These are phyloP conservation scores for Aureobasidium musti DNA, from an alignment of 2,329 filamentous ascomycete species.

Conservation along the genomic window DNA sequence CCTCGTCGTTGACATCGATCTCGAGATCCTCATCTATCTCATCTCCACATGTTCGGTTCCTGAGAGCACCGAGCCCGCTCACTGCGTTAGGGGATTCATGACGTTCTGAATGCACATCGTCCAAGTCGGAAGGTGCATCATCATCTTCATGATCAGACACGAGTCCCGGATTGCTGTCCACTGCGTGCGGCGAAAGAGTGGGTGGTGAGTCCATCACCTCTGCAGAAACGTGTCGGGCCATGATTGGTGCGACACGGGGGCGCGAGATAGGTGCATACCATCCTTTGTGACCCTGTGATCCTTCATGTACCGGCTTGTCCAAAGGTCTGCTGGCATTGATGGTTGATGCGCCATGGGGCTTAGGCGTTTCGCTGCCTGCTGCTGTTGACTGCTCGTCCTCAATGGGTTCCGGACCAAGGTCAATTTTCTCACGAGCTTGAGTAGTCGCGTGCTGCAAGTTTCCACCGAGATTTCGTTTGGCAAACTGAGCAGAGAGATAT, in stretches of 20 bases:
- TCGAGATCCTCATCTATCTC: slow-evolving; percentile 43
- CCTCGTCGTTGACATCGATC: slow-evolving; percentile 42
- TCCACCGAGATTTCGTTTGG: slow-evolving; percentile 48
- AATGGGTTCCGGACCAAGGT: slow-evolving; percentile 37
- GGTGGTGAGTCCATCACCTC: slow-evolving; percentile 39
- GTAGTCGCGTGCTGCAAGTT: slow-evolving; percentile 40
- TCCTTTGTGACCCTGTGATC: slow-evolving; percentile 38
- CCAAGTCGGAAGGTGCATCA: slow-evolving; percentile 43
- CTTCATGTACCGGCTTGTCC: slow-evolving; percentile 32
- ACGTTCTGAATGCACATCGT: slow-evolving; percentile 37
- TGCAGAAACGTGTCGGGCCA: slow-evolving; percentile 32
- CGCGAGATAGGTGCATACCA: slow-evolving; percentile 35
- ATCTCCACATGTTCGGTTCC: slow-evolving; percentile 36
- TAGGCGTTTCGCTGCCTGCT: background rate
- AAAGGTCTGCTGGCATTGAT: background rate
- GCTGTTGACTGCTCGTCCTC: slow-evolving; percentile 28
- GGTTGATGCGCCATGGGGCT: background rate
- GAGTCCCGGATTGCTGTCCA: slow-evolving; percentile 53
- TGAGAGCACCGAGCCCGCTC: slow-evolving; percentile 20
- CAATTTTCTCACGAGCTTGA: slow-evolving; percentile 40
- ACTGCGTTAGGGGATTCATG: slow-evolving; percentile 37
- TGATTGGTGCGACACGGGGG: slow-evolving; percentile 39
- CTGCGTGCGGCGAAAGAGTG: slow-evolving; percentile 48
- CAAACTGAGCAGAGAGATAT: slow-evolving; percentile 45
- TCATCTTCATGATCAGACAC: slow-evolving; percentile 55